Conservation (phyloP, 305 asterid species). For the Plantago coronopus region DNA sequence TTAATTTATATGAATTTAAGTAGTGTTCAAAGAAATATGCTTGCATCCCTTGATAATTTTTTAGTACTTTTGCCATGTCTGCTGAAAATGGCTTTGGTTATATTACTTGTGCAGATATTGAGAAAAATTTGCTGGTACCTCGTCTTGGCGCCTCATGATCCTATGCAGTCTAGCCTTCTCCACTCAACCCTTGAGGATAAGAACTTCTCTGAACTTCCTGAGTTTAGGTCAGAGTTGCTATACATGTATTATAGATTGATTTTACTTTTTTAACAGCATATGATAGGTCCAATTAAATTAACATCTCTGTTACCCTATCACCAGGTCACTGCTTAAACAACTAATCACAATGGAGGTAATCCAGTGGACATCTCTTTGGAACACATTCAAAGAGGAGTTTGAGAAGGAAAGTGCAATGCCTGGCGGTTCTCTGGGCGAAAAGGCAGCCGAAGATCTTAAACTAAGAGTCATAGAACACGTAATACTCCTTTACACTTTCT, state of each 20-base stretch:
- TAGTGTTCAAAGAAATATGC: not conserved
- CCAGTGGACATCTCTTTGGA: slow-evolving; percentile 81
- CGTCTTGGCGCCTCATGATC: slow-evolving; percentile 68
- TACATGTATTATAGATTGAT: not conserved
- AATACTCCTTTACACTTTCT: slow-evolving; percentile 27
- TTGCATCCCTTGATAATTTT: slow-evolving; percentile 5
- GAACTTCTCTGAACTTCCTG: slow-evolving; percentile 55
- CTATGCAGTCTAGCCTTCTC: slow-evolving; percentile 69
- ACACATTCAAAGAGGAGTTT: slow-evolving; percentile 76
- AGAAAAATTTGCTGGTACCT: slow-evolving; percentile 66
- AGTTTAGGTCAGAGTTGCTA: slow-evolving; percentile 32
- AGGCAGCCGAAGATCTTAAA: slow-evolving; percentile 83
- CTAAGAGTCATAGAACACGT: slow-evolving; percentile 90
- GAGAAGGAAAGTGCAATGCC: slow-evolving; percentile 76
- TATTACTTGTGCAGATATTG: slow-evolving; percentile 38
- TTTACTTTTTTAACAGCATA: not conserved
- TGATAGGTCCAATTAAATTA: slow-evolving; percentile 1
- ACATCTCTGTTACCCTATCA: slow-evolving; percentile 10
- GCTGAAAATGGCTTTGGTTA: slow-evolving; percentile 3
- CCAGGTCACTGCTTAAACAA: slow-evolving; percentile 72
- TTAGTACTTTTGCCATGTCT: not conserved
- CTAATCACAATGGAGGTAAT: slow-evolving; percentile 91
- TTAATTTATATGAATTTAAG: not conserved
- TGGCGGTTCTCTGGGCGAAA: slow-evolving; percentile 81
- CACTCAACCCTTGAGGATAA: slow-evolving; percentile 56